Conservation (phyloP, 2,329 filamentous ascomycete species). For the Ophiostoma ulmi region DNA sequence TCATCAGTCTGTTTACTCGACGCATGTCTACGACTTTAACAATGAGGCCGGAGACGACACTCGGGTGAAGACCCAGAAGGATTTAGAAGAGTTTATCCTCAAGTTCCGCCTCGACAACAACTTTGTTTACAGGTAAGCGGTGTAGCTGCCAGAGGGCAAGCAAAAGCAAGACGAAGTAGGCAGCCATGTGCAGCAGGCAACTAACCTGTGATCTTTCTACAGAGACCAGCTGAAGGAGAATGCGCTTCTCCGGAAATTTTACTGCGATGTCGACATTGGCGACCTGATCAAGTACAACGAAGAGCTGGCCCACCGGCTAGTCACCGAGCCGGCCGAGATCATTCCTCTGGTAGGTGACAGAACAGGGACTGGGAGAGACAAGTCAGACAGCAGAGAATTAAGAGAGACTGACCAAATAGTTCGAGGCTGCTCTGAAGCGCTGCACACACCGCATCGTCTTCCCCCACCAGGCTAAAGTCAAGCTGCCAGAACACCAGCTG, state of each 20-base stretch:
- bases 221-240: conserved; percentile 96
- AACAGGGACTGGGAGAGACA: background rate
- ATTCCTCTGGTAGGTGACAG: conserved; percentile 71
- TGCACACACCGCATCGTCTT: conserved; percentile 93
- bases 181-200: conserved; percentile 31
- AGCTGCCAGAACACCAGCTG: conserved; percentile 85
- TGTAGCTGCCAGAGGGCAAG: background rate
- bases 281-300: conserved; percentile 96
- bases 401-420: conserved; percentile 48
- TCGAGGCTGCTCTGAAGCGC: conserved; percentile 81
- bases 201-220: conserved; percentile 7
- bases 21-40: conserved; percentile 70
- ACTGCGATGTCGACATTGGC: conserved; percentile 91
- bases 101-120: conserved; percentile 90
- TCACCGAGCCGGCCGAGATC: conserved; percentile 84
- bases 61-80: conserved; percentile 66
- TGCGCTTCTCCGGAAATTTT: conserved; percentile 88
- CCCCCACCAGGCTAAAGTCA: conserved; percentile 61
- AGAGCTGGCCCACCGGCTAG: conserved; percentile 83
- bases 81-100: conserved; percentile 85
- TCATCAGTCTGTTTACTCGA: conserved; percentile 77
- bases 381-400: background rate
- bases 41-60: conserved; percentile 63
- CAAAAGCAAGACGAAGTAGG: background rate
- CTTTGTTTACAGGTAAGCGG: conserved; percentile 77